Base-by-base conservation (phyloP, 257 asterid genomes). In the Solanum bulbocastanum region DNA sequence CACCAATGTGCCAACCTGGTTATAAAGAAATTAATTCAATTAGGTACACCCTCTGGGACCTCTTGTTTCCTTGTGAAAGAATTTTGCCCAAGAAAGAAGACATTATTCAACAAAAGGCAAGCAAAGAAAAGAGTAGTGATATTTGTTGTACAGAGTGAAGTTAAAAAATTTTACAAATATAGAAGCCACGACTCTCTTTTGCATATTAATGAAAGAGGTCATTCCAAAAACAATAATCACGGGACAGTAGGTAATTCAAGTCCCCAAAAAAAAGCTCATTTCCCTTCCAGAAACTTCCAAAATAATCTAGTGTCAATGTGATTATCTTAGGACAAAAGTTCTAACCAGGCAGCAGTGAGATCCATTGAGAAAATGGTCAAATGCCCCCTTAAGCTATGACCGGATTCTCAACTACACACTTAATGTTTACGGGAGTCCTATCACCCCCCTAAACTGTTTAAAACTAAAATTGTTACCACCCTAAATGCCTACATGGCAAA, bases 1-100 rank as follows among this genome's bases (percentile, higher is more conserved):
- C 86, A 91, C 93, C 16, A 91, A 87, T 1, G 99, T 96, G 79
- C 98, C 99, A 89, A 95, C 98, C 99, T 95, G 88, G 46, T 75
- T 87, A 89, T 49, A 46, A 42, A 89, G 44, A 23, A 86, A 84
- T 40, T 78, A 85, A 69, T 30, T 75, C 69, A 76, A 3, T 75
- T 25, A 58, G 58, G 71, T 18, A 36, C 71, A 71, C 8, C 79
- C 79, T 23, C 62, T 87, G 22, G 37, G 75, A 42, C 86, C 33
- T 46, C 15, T 60, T 60, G 36, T 8, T 76, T 76, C 36, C 22
- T 58, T 49, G 36, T 49, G 85, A 30, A 83, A 44, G 36, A n/a
- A 56, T 13, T 27, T 36, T 52, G 23, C 66, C 10, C 49, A 40
- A 42, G 62, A 79, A 79, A 46, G 85, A 81, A 27, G 14, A 81